Percentiles rank a stretch among this genome's conserved stretches.
phyloP scores from a whole-genome alignment of 2,329 filamentous ascomycete species.

The Alternaria sp. region DNA sequence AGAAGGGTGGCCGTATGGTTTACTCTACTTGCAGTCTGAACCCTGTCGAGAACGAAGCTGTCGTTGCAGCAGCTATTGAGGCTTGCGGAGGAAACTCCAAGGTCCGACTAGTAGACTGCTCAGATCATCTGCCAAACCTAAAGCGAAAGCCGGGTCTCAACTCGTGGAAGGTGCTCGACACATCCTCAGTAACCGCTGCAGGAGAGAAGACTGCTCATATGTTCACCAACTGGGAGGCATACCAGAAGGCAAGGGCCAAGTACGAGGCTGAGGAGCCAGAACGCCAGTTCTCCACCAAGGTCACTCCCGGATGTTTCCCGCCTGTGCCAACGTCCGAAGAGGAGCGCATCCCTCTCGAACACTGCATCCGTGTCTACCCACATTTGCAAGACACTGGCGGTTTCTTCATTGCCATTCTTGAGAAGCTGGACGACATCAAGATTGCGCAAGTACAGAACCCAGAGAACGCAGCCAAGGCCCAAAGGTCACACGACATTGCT shows the following conservation, averaged over 20 bases:
- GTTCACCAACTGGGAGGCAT: slow-evolving; percentile 83
- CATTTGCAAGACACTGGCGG: slow-evolving; percentile 96
- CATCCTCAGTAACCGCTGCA: slow-evolving; percentile 34
- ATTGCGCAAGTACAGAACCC: slow-evolving; percentile 40
- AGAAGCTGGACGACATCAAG: slow-evolving; percentile 79
- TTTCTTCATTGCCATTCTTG: slow-evolving; percentile 95
- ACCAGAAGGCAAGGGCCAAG: slow-evolving; percentile 72
- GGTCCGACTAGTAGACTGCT: slow-evolving; percentile 85
- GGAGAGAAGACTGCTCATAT: slow-evolving; percentile 77
- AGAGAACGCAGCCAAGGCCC: slow-evolving; percentile 36
- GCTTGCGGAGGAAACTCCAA: slow-evolving; percentile 84
- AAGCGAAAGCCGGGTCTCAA: slow-evolving; percentile 80
- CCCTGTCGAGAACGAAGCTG: slow-evolving; percentile 94
- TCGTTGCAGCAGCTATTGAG: slow-evolving; percentile 86
- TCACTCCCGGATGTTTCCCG: slow-evolving; percentile 87
- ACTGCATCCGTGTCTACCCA: slow-evolving; percentile 92
- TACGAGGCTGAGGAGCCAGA: slow-evolving; percentile 67
- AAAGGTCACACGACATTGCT: slow-evolving; percentile 25
- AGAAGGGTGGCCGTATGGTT: slow-evolving; percentile 91
- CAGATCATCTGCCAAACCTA: slow-evolving; percentile 76
- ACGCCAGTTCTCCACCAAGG: slow-evolving; percentile 55
- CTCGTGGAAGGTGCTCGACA: slow-evolving; percentile 82
- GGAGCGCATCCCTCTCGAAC: slow-evolving; percentile 77
- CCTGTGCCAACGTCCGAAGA: slow-evolving; percentile 62
- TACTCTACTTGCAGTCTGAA: slow-evolving; percentile 99